Base-by-base conservation (phyloP, 176 grass and related monocot genomes). In the Bonia amplexicaulis region DNA sequence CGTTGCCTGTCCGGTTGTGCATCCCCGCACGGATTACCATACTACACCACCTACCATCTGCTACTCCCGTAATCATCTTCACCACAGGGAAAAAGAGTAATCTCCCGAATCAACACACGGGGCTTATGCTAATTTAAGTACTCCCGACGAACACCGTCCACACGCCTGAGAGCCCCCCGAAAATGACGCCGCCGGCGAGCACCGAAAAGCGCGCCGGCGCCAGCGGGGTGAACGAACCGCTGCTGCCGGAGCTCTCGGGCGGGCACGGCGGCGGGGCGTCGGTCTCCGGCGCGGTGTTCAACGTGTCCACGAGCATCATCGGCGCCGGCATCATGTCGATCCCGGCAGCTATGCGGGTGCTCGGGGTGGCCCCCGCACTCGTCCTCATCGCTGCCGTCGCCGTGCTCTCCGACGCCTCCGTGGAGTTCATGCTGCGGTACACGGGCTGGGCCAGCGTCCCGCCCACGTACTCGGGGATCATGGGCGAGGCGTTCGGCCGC, bases 291-390 rank as follows among this genome's bases (percentile, higher is more conserved):
- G 96, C 89, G 79, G 93, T 98, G 87, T 98, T 93, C 86, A 98
- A 98, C 87, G 83, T 98, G 27, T 93, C 93, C 48, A 95, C 93
- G 53, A 93, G 80, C 96, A 95, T 92, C 84, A 84, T 98, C 12
- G 96, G 96, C 66, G 96, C 93, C 15, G 96, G 96, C 47, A 98
- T 98, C 83, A 98, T 98, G 96, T 98, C 96, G 40, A 91, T 98
- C 67, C 93, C 96, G 9, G 93, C 96, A 5, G 96, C 93, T 39
- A 93, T 95, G 96, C 89, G 88, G 8, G 83, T 98, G 8, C 93
- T 98, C 67, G 96, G 96, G 0, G 93, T 95, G 59, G 42, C 29
- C 61, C 96, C 96, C 1, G 84, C 89, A 42, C 63, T 95, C 9
- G 0, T 79, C 25, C 76, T 98, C 65, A 80, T 98, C 48, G 83